Conservation (phyloP, 352 stramenopile genomes). For the Globisporangium takayamanum region DNA sequence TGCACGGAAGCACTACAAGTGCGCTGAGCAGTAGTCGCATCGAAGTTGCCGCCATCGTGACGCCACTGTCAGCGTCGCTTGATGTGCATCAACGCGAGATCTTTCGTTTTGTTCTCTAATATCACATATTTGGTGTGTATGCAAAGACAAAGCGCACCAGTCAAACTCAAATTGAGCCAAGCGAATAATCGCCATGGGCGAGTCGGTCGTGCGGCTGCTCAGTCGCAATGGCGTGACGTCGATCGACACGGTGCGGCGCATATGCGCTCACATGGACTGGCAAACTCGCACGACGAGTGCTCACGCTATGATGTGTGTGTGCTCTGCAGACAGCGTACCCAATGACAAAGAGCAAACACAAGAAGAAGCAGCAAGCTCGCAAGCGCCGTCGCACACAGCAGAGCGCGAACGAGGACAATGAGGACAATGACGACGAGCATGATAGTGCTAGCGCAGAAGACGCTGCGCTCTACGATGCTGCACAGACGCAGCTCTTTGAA, state of each 20-base stretch:
- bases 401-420: background rate
- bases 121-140: no score
- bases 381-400: constrained; percentile 18
- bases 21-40: background rate
- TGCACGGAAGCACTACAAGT: no score
- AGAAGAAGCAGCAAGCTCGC: constrained; percentile 11
- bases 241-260: constrained; percentile 7
- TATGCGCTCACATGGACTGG: background rate
- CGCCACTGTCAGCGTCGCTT: background rate
- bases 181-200: constrained; percentile 10
- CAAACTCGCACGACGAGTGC: background rate
- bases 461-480: constrained; percentile 36
- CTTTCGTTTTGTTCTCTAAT: background rate
- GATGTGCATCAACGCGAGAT: background rate
- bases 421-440: constrained; percentile 1
- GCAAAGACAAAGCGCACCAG: background rate
- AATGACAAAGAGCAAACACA: constrained; percentile 9
- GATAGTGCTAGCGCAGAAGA: constrained; percentile 21
- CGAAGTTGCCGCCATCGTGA: background rate
- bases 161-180: no score
- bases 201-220: constrained; percentile 24
- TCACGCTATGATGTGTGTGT: background rate
- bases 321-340: background rate
- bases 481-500: constrained; percentile 40
- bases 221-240: constrained; percentile 28